Percentiles rank a stretch among this genome's conserved stretches.
phyloP scores from a whole-genome alignment of 768 basidiomycete genomes.

The Phaeotremella fagi region DNA sequence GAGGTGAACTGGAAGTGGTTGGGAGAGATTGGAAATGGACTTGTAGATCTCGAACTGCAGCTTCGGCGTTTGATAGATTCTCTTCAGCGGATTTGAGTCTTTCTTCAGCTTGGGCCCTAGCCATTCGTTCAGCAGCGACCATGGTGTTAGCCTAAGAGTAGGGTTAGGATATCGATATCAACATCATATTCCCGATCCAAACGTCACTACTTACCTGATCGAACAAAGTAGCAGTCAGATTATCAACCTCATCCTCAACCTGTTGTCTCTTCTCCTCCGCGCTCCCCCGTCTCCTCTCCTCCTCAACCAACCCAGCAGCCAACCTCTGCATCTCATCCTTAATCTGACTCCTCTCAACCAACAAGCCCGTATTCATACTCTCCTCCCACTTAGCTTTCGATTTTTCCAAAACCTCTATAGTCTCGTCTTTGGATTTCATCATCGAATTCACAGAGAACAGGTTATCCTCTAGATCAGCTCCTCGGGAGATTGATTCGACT shows the following conservation, averaged over 20 bases:
- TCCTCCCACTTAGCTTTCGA: conserved; percentile 83
- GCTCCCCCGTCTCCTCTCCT: conserved; percentile 82
- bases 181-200: too few relatives aligned
- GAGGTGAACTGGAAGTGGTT: not conserved
- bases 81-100: conserved; percentile 72
- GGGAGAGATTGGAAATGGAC: conserved; percentile 70
- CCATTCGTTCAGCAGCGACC: conserved; percentile 87
- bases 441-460: conserved; percentile 57
- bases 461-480: conserved; percentile 88
- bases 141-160: conserved; percentile 79
- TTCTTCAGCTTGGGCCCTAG: conserved; percentile 63
- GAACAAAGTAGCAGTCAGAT: conserved; percentile 84
- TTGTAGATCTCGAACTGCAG: conserved; percentile 78
- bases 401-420: conserved; percentile 70
- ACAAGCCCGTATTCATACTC: conserved; percentile 79
- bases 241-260: conserved; percentile 92
- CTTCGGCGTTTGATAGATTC: conserved; percentile 76
- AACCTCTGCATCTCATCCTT: conserved; percentile 84
- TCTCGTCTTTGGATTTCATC: conserved; percentile 54
- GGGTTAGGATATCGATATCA: too few relatives aligned
- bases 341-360: conserved; percentile 88
- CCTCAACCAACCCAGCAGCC: conserved; percentile 93
- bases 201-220: conserved; percentile 49
- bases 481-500: conserved; percentile 81
- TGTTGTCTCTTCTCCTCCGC: conserved; percentile 74